Evolutionary conservation across 1,139 yeast genomes (phyloP), one percentile per base, ranked within the genome.

Genomic region (Sugiyamaella paludigena): DNA sequence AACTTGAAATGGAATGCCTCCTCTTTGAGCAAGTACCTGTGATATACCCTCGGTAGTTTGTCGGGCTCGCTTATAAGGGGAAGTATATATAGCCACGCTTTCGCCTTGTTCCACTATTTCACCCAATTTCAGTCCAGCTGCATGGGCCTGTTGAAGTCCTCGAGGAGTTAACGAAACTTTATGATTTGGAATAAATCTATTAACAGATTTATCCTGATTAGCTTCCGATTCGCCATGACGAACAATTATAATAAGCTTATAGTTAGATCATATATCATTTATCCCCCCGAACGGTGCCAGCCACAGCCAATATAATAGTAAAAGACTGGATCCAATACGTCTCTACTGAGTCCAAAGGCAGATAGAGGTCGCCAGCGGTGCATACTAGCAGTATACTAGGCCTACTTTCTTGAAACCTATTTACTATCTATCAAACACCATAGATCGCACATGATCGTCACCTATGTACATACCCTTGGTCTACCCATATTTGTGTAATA

Each of bases 141-240:
- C 71, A 3, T 61, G 59, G 0, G 96, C 95, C 52, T 70, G 73
- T 15, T 63, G 62, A 60, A 79, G 83, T 1, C 97, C 97, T 9
- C 70, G 68, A 9, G 70, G 73, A 0, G 96, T 89, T 42, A 89
- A 69, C 2, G 83, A 78, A 2, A 89, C 85, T 57, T 76, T 72
- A 68, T 89, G 96, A 66, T 89, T 88, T 2, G 96, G 87, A 0
- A 84, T 79, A 57, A 76, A 73, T 50, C 84, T 71, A 64, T 89
- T 88, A 47, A 89, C 91, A 1, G 81, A 70, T 62, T 88, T 87
- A 66, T 89, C 95, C 60, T 76, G 79, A 67, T 89, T 89, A 11
- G 96, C 94, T 61, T 87, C 95, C 2, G 92, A 83, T 63, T 89
- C 96, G 31, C 96, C 97, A 65, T 89, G 97, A 58, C 96, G 80